Evolutionary conservation across 441 rosid genomes (phyloP).

Genomic region (Pelargonium cotyledonis): DNA sequence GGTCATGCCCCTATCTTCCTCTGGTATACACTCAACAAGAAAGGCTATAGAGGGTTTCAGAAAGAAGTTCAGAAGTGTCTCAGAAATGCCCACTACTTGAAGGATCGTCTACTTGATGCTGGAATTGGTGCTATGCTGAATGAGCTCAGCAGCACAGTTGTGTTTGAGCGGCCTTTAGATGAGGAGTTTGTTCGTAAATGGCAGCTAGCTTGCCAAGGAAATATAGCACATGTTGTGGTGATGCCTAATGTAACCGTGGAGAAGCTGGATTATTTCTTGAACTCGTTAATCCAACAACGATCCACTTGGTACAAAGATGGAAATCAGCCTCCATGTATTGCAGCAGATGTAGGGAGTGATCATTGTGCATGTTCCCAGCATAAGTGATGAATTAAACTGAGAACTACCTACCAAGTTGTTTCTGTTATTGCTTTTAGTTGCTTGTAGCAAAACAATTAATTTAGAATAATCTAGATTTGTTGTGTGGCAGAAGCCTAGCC

Average conservation of each 20-base stretch:
- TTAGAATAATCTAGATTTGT: conserved; percentile 18
- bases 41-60: conserved; percentile 87
- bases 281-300: conserved; percentile 48
- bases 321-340: conserved; percentile 52
- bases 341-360: conserved; percentile 48
- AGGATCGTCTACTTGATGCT: conserved; percentile 45
- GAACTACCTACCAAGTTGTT: too few species aligned
- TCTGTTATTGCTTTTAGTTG: conserved; percentile 18
- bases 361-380: conserved; percentile 65
- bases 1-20: conserved; percentile 94
- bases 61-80: conserved; percentile 92
- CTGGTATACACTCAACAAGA: conserved; percentile 81
- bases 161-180: conserved; percentile 77
- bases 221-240: conserved; percentile 81
- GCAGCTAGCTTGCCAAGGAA: conserved; percentile 95
- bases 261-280: conserved; percentile 62
- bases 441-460: conserved; percentile 18
- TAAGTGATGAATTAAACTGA: conserved; percentile 24
- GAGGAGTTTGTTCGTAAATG: conserved; percentile 83
- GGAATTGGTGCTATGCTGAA: conserved; percentile 90
- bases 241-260: conserved; percentile 76
- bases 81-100: conserved; percentile 80
- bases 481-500: background rate
- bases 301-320: conserved; percentile 55
- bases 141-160: conserved; percentile 90